Conservation (phyloP, 129 eudicot species). For the Helichrysum umbraculigerum region DNA sequence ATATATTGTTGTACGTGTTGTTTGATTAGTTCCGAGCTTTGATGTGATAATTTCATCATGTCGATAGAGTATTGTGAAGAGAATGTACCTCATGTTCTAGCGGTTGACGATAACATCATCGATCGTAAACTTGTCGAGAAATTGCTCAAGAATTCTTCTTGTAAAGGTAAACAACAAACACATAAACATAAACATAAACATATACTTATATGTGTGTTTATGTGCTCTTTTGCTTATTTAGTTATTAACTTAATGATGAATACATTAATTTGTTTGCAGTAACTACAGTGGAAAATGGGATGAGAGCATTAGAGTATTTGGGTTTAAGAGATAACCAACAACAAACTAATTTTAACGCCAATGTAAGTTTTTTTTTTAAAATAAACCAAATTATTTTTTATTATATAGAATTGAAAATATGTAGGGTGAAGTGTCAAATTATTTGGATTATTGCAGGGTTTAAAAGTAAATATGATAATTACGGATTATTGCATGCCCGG, state of each 20-base stretch:
- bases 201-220: background rate
- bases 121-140: conserved; percentile 78
- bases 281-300: conserved; percentile 80
- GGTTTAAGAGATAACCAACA: conserved; percentile 42
- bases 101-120: conserved; percentile 77
- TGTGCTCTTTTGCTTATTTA: background rate
- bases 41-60: background rate
- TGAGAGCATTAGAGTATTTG: conserved; percentile 75
- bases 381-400: too few relatives aligned
- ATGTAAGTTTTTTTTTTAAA: conserved; percentile 26
- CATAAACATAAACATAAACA: too few relatives aligned
- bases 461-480: conserved; percentile 65
- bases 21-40: background rate
- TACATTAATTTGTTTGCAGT: conserved; percentile 29
- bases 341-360: conserved; percentile 34
- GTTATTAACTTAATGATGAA: too few relatives aligned
- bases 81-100: conserved; percentile 64
- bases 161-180: conserved; percentile 49
- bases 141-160: conserved; percentile 70
- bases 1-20: background rate
- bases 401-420: too few relatives aligned
- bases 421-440: background rate
- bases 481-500: conserved; percentile 93
- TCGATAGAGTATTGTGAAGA: conserved; percentile 32
- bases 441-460: conserved; percentile 25